Conservation (phyloP, 2,329 filamentous ascomycete species). For the Calonectria ilicicola region DNA sequence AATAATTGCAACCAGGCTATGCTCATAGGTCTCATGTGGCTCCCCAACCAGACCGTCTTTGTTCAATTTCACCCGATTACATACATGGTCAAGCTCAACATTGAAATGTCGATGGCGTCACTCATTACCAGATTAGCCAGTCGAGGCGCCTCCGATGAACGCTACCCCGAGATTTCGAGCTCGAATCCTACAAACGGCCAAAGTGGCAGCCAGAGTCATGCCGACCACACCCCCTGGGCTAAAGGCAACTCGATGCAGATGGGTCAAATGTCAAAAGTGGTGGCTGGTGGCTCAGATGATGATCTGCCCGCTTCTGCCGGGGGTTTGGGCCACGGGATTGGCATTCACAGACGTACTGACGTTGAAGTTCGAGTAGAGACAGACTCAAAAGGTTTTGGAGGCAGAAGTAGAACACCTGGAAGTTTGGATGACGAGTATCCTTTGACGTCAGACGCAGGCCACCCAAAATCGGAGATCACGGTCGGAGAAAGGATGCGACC, state of each 20-base stretch:
- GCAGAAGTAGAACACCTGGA: conserved; percentile 2
- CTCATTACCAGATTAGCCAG: conserved; percentile 54
- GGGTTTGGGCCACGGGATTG: conserved; percentile 1
- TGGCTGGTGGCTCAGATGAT: conserved; percentile 36
- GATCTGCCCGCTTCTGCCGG: neutral
- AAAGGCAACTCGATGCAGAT: conserved; percentile 26
- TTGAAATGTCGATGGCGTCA: conserved; percentile 56
- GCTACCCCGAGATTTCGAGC: conserved; percentile 32
- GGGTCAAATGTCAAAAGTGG: conserved; percentile 33
- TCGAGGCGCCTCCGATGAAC: conserved; percentile 28
- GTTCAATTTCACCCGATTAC: conserved; percentile 65
- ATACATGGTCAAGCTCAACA: conserved; percentile 63
- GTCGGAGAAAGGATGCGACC: neutral
- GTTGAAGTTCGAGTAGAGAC: conserved; percentile 37
- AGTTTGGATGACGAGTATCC: conserved; percentile 35
- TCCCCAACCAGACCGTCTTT: conserved; percentile 51
- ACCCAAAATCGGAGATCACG: conserved; percentile 26
- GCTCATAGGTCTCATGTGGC: conserved; percentile 50
- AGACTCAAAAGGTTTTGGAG: neutral
- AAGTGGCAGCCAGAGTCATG: conserved; percentile 9
- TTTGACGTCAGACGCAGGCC: conserved; percentile 35
- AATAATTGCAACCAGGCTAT: neutral
- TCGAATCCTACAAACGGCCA: conserved; percentile 22
- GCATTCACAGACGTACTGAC: conserved; percentile 37
- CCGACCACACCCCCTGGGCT: conserved; percentile 28